Percentiles rank a stretch among this genome's conserved stretches.
Evolutionary conservation across 2,329 filamentous ascomycete genomes (phyloP).

Genomic region (Aureobasidium sp.): DNA sequence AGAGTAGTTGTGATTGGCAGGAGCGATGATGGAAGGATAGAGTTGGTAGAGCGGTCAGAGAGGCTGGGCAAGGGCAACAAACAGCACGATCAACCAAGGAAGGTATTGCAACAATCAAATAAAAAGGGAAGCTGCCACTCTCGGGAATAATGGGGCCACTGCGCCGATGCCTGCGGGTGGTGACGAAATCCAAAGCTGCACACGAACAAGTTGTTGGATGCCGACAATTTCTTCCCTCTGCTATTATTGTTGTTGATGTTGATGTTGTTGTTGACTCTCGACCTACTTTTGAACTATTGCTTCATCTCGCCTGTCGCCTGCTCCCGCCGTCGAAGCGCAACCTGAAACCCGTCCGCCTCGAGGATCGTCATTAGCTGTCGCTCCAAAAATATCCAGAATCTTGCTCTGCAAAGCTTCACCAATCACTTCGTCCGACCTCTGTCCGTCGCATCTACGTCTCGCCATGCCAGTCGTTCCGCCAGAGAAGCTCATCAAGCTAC

Average conservation of each 20-base stretch:
- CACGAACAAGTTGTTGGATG: no score
- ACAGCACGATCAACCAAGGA: no score
- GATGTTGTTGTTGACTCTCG: background rate
- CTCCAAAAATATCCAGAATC: background rate
- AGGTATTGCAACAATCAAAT: background rate
- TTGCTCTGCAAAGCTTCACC: background rate
- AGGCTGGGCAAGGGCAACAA: no score
- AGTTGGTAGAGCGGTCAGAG: background rate
- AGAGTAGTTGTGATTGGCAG: background rate
- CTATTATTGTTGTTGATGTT: no score
- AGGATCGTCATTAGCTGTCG: background rate
- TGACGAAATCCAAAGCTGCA: background rate
- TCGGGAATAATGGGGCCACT: slow-evolving; percentile 1
- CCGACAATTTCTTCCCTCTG: no score
- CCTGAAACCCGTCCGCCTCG: background rate
- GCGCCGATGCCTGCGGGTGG: background rate
- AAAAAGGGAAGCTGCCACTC: background rate
- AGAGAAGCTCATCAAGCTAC: slow-evolving; percentile 83
- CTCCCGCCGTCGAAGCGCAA: slow-evolving; percentile 3
- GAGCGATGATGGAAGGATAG: background rate
- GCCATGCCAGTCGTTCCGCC: slow-evolving; percentile 87
- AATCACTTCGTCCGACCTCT: background rate
- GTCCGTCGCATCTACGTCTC: slow-evolving; percentile 4
- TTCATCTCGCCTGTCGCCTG: slow-evolving; percentile 11
- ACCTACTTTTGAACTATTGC: no score